A percentile compares a stretch with the other conserved stretches of the same genome.
These are phyloP conservation scores for Aspergillus conjunctus DNA, from an alignment of 495 filamentous ascomycete species.

Conservation along the genomic window DNA sequence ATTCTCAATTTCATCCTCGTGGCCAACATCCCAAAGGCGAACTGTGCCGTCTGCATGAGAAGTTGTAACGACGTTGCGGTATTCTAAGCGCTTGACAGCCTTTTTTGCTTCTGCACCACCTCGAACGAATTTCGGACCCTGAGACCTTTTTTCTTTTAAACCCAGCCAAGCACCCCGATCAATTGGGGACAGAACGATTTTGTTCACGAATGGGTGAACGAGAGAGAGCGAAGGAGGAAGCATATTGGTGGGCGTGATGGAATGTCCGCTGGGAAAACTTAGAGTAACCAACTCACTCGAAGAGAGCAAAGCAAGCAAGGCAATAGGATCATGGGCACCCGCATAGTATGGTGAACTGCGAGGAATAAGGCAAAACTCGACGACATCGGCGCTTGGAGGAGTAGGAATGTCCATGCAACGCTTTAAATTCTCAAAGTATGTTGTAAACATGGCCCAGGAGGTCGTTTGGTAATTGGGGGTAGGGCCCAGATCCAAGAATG, in stretches of 20 bases:
- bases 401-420: conserved; percentile 68
- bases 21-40: conserved; percentile 85
- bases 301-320: conserved; percentile 72
- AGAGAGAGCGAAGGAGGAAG: conserved; percentile 81
- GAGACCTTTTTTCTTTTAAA: conserved; percentile 73
- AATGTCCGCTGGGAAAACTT: conserved; percentile 87
- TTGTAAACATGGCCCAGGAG: conserved; percentile 76
- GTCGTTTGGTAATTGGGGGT: conserved; percentile 91
- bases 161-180: conserved; percentile 83
- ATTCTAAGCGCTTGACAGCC: conserved; percentile 72
- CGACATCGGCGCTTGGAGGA: conserved; percentile 75
- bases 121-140: conserved; percentile 71
- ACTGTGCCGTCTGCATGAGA: conserved; percentile 87
- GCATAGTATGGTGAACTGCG: conserved; percentile 79
- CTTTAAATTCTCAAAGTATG: conserved; percentile 74
- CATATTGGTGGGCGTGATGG: conserved; percentile 88
- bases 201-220: conserved; percentile 83
- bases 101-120: conserved; percentile 73
- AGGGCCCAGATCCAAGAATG: conserved; percentile 82
- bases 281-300: conserved; percentile 87
- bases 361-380: conserved; percentile 83
- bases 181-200: conserved; percentile 64
- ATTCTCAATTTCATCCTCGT: conserved; percentile 93
- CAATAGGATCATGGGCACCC: conserved; percentile 87
- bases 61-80: conserved; percentile 77